Evolutionary conservation across 495 filamentous ascomycete species (phyloP).

Genomic region (Hypoxylon intermedium): DNA sequence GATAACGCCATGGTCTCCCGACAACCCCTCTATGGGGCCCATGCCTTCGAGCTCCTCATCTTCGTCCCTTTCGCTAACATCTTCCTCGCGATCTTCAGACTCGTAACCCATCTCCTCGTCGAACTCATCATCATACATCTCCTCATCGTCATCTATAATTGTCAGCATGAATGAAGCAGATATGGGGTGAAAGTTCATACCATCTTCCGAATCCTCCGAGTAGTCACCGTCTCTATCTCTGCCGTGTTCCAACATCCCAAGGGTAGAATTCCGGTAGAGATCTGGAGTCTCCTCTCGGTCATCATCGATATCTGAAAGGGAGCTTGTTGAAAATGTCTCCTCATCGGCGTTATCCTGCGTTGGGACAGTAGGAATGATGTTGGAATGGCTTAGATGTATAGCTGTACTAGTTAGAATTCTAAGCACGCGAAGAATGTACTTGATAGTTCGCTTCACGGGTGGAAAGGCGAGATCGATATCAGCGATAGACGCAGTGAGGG

Average conservation of each 20-base stretch:
- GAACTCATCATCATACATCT: slow-evolving; percentile 85
- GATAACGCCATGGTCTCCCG: slow-evolving; percentile 76
- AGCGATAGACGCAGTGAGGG: slow-evolving; percentile 88
- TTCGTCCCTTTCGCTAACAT: slow-evolving; percentile 86
- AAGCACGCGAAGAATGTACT: slow-evolving; percentile 91
- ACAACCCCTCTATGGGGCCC: slow-evolving; percentile 83
- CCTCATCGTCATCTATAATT: slow-evolving; percentile 63
- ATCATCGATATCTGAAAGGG: slow-evolving; percentile 84
- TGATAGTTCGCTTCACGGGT: slow-evolving; percentile 88
- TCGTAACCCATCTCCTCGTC: slow-evolving; percentile 91
- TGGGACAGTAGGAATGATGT: slow-evolving; percentile 67
- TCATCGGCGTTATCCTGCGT: slow-evolving; percentile 78
- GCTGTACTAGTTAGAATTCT: slow-evolving; percentile 88
- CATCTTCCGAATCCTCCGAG: slow-evolving; percentile 72
- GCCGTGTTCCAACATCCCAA: slow-evolving; percentile 88
- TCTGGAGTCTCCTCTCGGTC: slow-evolving; percentile 96
- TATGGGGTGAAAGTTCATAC: slow-evolving; percentile 36
- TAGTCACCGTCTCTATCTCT: slow-evolving; percentile 74
- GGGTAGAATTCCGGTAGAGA: slow-evolving; percentile 92
- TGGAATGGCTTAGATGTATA: slow-evolving; percentile 79
- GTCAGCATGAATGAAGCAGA: slow-evolving; percentile 38
- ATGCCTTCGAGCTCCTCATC: slow-evolving; percentile 77
- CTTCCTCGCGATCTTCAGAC: slow-evolving; percentile 80
- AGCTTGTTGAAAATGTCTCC: slow-evolving; percentile 88
- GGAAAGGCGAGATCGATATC: slow-evolving; percentile 97